A percentile compares a stretch with the other conserved stretches of the same genome.
phyloP scores from a whole-genome alignment of 345 rosid genomes.

The Eucalyptus globulus region DNA sequence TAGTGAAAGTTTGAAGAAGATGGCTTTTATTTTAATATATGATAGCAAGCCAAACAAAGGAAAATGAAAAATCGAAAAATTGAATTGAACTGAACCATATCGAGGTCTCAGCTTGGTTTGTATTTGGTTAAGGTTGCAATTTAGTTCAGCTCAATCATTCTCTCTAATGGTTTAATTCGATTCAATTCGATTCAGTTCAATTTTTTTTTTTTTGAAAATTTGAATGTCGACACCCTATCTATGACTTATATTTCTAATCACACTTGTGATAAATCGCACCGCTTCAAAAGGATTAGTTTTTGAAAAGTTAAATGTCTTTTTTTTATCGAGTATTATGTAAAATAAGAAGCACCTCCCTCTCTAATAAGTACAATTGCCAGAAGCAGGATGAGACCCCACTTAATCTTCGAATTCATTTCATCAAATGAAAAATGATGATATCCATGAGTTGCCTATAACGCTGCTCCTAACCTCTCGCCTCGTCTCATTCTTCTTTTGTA shows the following conservation, averaged over 20 bases:
- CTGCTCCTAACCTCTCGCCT: rapidly evolving
- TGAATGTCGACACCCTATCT: rapidly evolving
- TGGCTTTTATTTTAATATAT: too few relatives aligned
- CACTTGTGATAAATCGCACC: rapidly evolving
- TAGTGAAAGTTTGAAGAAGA: rapidly evolving
- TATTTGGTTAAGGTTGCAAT: too few relatives aligned
- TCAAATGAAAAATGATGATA: background rate
- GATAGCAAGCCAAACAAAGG: too few relatives aligned
- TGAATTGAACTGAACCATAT: rapidly evolving
- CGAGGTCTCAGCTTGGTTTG: rapidly evolving
- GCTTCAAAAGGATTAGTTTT: background rate
- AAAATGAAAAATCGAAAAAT: rapidly evolving
- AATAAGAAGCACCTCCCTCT: background rate
- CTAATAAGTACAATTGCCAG: rapidly evolving
- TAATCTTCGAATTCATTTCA: background rate
- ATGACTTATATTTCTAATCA: rapidly evolving
- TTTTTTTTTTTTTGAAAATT: too few relatives aligned
- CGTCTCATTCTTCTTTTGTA: background rate
- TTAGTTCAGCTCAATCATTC: too few relatives aligned
- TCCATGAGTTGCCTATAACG: rapidly evolving
- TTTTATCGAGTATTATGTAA: background rate
- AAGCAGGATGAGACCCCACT: background rate
- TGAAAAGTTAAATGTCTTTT: rapidly evolving
- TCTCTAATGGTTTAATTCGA: too few relatives aligned
- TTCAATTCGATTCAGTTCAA: rapidly evolving